phyloP scores from a whole-genome alignment of 2,329 filamentous ascomycete species.

The Verticillium nonalfalfae region DNA sequence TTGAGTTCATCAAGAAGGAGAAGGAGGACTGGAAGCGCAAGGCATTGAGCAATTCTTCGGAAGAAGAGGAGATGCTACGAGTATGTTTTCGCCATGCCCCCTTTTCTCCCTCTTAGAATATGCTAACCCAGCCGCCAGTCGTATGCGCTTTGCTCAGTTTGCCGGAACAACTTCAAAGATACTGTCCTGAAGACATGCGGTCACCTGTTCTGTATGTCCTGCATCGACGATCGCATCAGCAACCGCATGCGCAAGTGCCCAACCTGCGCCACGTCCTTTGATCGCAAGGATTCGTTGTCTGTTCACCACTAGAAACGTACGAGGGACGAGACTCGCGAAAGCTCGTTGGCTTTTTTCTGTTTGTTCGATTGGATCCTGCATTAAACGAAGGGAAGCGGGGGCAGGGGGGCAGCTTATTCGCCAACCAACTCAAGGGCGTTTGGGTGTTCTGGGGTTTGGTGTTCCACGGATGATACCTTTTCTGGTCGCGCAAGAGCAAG shows the following conservation, averaged over 20 bases:
- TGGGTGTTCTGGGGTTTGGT: slow-evolving; percentile 1
- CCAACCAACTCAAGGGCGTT: not conserved
- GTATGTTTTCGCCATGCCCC: slow-evolving; percentile 48
- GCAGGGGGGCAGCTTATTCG: not conserved
- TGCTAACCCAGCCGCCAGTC: slow-evolving; percentile 17
- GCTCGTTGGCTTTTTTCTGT: not conserved
- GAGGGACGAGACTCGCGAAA: not conserved
- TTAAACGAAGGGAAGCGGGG: not conserved
- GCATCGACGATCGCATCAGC: slow-evolving; percentile 80
- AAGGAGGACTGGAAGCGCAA: slow-evolving; percentile 82
- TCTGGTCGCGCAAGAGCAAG: slow-evolving; percentile 5
- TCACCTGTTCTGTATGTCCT: slow-evolving; percentile 87
- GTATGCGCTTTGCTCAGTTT: slow-evolving; percentile 73
- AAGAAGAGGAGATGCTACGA: slow-evolving; percentile 78
- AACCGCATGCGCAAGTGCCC: slow-evolving; percentile 94
- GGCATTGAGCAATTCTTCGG: slow-evolving; percentile 71
- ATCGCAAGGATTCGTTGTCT: slow-evolving; percentile 32
- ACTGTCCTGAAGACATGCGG: slow-evolving; percentile 90
- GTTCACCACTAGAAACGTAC: not conserved
- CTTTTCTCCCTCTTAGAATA: not conserved
- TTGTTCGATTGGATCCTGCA: not conserved
- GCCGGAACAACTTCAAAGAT: slow-evolving; percentile 89
- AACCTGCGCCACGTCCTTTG: slow-evolving; percentile 87
- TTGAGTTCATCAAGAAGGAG: slow-evolving; percentile 76
- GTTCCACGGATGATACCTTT: slow-evolving; percentile 12